Conservation (phyloP, 495 filamentous ascomycete genomes). For the Amorphotheca resinae region DNA sequence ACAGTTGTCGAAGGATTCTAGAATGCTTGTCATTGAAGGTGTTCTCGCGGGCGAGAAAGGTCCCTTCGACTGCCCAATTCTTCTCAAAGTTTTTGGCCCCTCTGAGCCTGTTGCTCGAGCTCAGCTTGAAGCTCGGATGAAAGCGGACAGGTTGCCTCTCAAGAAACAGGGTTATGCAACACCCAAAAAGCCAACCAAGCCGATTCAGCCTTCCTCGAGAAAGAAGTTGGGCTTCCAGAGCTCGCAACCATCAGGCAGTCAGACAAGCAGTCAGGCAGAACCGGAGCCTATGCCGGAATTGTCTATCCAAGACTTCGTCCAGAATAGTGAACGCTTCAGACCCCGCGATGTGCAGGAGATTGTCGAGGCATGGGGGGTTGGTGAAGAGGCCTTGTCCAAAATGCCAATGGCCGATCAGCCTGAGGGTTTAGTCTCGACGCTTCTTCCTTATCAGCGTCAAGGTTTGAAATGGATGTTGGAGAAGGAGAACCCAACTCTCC, state of each 20-base stretch:
- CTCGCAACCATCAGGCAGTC: constrained; percentile 26
- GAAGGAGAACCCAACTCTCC: constrained; percentile 60
- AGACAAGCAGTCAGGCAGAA: constrained; percentile 25
- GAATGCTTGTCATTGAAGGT: constrained; percentile 22
- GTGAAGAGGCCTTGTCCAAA: constrained; percentile 54
- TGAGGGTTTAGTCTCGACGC: constrained; percentile 41
- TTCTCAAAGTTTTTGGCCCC: constrained; percentile 54
- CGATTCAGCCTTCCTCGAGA: constrained; percentile 3
- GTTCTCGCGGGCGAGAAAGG: constrained; percentile 49
- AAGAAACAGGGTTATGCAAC: constrained; percentile 34
- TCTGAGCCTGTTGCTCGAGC: constrained; percentile 36
- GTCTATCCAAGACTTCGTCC: constrained; percentile 49
- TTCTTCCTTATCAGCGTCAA: constrained; percentile 74
- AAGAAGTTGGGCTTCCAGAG: constrained; percentile 22
- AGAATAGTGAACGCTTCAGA: constrained; percentile 55
- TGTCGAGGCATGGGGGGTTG: constrained; percentile 53
- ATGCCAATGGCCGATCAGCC: constrained; percentile 69
- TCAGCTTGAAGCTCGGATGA: constrained; percentile 46
- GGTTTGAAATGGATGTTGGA: constrained; percentile 74
- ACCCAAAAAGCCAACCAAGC: constrained; percentile 7
- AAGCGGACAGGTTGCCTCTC: constrained; percentile 40
- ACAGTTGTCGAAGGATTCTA: constrained; percentile 6
- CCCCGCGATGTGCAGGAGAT: constrained; percentile 55
- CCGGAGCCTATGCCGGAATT: constrained; percentile 22
- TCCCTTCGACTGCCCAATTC: constrained; percentile 57